These are phyloP conservation scores for Suillus fuscotomentosus DNA, from an alignment of 768 basidiomycete species.

Conservation along the genomic window DNA sequence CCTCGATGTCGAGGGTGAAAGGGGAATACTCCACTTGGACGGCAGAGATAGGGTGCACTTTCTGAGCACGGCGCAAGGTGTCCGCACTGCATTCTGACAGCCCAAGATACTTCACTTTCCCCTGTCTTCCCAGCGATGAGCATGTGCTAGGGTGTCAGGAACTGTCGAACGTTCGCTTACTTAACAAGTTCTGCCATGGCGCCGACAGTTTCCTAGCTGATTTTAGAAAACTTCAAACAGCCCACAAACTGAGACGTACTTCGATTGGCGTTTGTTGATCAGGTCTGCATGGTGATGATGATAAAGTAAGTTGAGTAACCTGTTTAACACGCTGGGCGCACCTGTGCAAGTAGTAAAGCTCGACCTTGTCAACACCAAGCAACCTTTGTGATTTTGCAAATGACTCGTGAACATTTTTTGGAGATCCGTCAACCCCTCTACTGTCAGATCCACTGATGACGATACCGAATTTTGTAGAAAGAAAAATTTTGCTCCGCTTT, in stretches of 20 bases:
- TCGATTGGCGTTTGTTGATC: constrained; percentile 47
- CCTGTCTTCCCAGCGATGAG: constrained; percentile 36
- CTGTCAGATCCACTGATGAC: constrained; percentile 21
- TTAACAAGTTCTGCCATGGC: constrained; percentile 54
- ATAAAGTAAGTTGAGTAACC: neutral
- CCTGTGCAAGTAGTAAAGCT: constrained; percentile 50
- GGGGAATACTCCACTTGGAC: constrained; percentile 54
- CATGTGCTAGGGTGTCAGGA: constrained; percentile 8
- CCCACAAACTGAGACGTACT: constrained; percentile 20
- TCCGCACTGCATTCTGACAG: constrained; percentile 49
- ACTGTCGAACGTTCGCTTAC: constrained; percentile 24
- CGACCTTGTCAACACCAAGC: constrained; percentile 42
- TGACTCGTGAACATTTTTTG: constrained; percentile 38
- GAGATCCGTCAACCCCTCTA: constrained; percentile 33
- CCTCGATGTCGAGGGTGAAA: constrained; percentile 47
- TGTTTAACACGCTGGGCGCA: constrained; percentile 5
- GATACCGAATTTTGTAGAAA: constrained; percentile 59
- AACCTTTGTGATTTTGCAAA: constrained; percentile 39
- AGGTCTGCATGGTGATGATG: constrained; percentile 24
- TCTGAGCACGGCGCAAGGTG: constrained; percentile 49
- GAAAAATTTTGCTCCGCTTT: constrained; percentile 51
- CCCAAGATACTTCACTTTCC: constrained; percentile 48
- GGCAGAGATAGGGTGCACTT: constrained; percentile 48
- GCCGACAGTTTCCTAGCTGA: constrained; percentile 36
- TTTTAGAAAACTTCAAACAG: neutral